Evolutionary conservation across 2,329 filamentous ascomycete species (phyloP), one percentile per base, ranked within the genome.

Genomic region (Hymenoscyphus repandus): DNA sequence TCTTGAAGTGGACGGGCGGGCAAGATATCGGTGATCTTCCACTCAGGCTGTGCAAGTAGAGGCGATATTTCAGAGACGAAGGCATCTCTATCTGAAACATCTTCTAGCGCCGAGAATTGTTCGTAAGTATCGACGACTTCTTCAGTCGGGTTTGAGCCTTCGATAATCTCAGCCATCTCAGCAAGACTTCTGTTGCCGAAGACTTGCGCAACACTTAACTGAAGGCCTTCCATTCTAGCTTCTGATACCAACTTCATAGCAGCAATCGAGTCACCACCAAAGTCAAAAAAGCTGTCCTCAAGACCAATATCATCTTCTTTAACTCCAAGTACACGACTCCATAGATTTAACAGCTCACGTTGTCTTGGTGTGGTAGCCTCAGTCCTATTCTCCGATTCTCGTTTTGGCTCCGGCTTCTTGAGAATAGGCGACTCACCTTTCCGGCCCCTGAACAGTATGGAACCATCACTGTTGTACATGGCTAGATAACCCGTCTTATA

Each of bases 181-280:
- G 47, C 41, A 30, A 60, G 55, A 4, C 54, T 55, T 47, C 53
- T 58, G 34, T 71, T 68, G 38, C 65, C 64, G 63, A 73, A 74
- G 36, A 72, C 67, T 56, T 72, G 69, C 5, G 69, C 69, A 15
- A 73, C 70, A 6, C 69, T 71, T 45, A 74, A 59, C 22, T 63
- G 62, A 45, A 72, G 53, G 5, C 58, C 53, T 46, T 56, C 37
- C 27, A 37, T 38, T 17, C 61, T 56, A 41, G 58, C 47, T 22
- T 45, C 66, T 30, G 75, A 71, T 0, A 78, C 75, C 6, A 79
- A 54, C 42, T 72, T 75, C 65, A 72, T 74, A 1, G 68, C 68
- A 15, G 58, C 42, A 1, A 70, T 55, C 0, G 68, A 70, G 47
- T 69, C 68, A 13, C 69, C 69, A 11, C 68, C 68, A 0, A 70